Conservation (phyloP, 257 asterid genomes). For the Solanum bulbocastanum region DNA sequence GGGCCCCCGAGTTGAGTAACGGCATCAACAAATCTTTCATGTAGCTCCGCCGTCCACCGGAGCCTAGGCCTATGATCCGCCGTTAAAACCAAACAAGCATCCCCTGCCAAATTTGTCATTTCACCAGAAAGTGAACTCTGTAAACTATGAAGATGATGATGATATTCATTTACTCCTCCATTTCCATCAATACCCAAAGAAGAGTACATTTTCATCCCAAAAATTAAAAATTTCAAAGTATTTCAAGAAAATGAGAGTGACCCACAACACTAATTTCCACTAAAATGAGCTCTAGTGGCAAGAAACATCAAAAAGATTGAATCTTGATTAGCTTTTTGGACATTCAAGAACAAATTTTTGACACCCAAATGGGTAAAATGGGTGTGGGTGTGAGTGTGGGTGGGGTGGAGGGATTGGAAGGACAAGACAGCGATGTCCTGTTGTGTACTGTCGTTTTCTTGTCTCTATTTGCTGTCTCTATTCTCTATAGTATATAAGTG, state of each 20-base stretch:
- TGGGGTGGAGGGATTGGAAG: background rate
- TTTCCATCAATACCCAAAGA: constrained; percentile 20
- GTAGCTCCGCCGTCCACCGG: constrained; percentile 58
- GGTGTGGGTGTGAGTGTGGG: background rate
- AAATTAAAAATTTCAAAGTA: background rate
- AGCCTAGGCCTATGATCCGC: constrained; percentile 53
- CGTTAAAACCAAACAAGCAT: constrained; percentile 38
- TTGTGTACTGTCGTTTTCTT: constrained; percentile 28
- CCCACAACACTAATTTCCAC: background rate
- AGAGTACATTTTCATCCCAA: constrained; percentile 36
- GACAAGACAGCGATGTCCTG: constrained; percentile 61
- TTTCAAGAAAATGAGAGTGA: background rate
- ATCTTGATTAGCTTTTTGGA: background rate
- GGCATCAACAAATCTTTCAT: constrained; percentile 45
- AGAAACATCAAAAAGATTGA: background rate
- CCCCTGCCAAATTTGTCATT: constrained; percentile 20
- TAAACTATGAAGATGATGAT: constrained; percentile 19
- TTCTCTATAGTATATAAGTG: background rate
- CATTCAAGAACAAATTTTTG: background rate
- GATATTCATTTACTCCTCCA: constrained; percentile 23
- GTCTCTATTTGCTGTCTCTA: constrained; percentile 2
- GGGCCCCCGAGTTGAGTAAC: constrained; percentile 59
- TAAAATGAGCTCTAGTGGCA: background rate
- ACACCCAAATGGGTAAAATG: background rate
- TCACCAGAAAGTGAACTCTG: constrained; percentile 1